These are phyloP conservation scores for Phytophthora sp. DNA, from an alignment of 352 stramenopile genomes.

Conservation along the genomic window DNA sequence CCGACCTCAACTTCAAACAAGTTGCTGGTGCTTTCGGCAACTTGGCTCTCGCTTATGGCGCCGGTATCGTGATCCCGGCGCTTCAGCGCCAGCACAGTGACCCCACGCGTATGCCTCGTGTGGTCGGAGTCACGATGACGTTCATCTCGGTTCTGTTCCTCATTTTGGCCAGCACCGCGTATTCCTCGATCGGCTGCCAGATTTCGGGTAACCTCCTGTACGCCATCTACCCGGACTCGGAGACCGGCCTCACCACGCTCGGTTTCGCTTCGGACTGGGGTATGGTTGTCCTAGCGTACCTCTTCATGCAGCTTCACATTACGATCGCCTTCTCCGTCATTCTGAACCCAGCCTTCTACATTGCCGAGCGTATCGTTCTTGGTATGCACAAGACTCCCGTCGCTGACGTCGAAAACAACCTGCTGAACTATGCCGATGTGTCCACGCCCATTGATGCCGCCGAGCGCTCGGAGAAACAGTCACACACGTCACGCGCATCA, in stretches of 20 bases:
- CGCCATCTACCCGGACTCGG: conserved; percentile 44
- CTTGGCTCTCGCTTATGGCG: conserved; percentile 58
- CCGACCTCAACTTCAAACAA: conserved; percentile 53
- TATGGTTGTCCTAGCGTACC: conserved; percentile 49
- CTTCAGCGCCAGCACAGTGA: no score
- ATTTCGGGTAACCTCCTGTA: conserved; percentile 64
- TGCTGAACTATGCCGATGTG: conserved; percentile 20
- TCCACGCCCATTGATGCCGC: conserved; percentile 12
- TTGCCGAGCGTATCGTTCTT: conserved; percentile 51
- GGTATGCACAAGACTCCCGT: conserved; percentile 48
- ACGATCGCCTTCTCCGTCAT: conserved; percentile 63
- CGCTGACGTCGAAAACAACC: conserved; percentile 35
- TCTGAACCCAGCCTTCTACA: conserved; percentile 53
- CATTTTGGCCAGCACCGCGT: conserved; percentile 45
- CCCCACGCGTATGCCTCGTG: conserved; percentile 53
- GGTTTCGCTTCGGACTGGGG: conserved; percentile 46
- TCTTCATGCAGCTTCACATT: conserved; percentile 68
- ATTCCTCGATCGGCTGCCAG: conserved; percentile 52
- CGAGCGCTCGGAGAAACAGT: conserved; percentile 23
- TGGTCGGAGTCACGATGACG: conserved; percentile 48
- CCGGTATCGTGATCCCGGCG: conserved; percentile 58
- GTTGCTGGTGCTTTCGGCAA: conserved; percentile 55
- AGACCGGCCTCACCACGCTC: conserved; percentile 35
- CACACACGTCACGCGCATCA: conserved; percentile 26
- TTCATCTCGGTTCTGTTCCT: conserved; percentile 52